Conservation (phyloP, 768 basidiomycete genomes). For the Fomitopsis pulvina region DNA sequence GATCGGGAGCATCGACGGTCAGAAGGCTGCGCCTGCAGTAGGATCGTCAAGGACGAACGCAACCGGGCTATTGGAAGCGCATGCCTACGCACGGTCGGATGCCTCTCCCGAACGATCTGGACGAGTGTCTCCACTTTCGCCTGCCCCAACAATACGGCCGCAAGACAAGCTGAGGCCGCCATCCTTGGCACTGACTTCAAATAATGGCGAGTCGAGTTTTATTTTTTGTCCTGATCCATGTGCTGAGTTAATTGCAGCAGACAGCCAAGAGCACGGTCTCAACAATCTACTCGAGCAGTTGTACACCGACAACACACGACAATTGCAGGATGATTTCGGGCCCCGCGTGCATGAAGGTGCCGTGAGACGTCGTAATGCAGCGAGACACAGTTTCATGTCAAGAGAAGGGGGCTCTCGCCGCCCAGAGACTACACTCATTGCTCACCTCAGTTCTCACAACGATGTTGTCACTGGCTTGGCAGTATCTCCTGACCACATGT, state of each 20-base stretch:
- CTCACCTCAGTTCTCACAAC: constrained; percentile 78
- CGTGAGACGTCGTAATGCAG: constrained; percentile 66
- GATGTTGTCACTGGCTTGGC: constrained; percentile 75
- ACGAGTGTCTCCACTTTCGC: constrained; percentile 66
- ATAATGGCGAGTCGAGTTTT: constrained; percentile 47
- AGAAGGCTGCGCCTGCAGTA: constrained; percentile 86
- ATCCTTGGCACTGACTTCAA: constrained; percentile 58
- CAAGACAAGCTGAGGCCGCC: constrained; percentile 41
- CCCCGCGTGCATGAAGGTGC: constrained; percentile 81
- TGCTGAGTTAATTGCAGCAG: constrained; percentile 30
- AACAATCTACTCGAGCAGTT: constrained; percentile 84
- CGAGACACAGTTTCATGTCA: constrained; percentile 58
- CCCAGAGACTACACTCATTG: constrained; percentile 74
- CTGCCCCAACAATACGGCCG: constrained; percentile 48
- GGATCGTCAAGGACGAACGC: constrained; percentile 83
- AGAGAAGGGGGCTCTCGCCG: constrained; percentile 58
- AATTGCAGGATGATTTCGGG: constrained; percentile 87
- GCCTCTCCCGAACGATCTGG: constrained; percentile 70
- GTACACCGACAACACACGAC: constrained; percentile 81
- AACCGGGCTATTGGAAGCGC: constrained; percentile 73
- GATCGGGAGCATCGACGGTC: constrained; percentile 64
- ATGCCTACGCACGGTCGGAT: constrained; percentile 59
- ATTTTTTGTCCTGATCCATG: neutral
- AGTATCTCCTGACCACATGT: constrained; percentile 89
- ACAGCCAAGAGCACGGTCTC: constrained; percentile 87